Conservation (phyloP, 768 basidiomycete species). For the Dacryopinax primogenitus region DNA sequence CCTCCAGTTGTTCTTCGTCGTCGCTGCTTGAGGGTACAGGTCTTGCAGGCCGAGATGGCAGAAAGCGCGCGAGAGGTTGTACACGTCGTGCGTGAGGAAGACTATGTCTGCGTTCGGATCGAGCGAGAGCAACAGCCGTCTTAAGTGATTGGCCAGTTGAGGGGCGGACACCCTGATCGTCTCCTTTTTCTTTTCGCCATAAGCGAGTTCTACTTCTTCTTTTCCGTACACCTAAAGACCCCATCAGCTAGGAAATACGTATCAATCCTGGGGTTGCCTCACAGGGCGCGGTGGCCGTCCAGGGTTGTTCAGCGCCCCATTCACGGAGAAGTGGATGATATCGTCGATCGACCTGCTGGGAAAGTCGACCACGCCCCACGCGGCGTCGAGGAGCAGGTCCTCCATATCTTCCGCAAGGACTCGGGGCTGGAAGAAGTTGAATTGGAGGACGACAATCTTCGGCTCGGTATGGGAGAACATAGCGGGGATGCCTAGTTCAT, state of each 20-base stretch:
- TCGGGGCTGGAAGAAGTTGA: slow-evolving; percentile 1
- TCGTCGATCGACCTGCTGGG: neutral
- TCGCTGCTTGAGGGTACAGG: neutral
- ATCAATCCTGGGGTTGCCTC: no score
- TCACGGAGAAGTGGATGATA: neutral
- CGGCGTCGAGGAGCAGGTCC: neutral
- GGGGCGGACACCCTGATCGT: neutral
- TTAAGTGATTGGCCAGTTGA: neutral
- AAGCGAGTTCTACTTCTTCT: no score
- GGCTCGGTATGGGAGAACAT: neutral
- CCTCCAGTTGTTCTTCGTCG: neutral
- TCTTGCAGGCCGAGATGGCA: neutral
- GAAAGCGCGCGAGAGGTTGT: neutral
- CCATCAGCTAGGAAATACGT: no score
- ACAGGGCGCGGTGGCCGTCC: neutral
- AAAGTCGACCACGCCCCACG: neutral
- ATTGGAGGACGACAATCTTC: slow-evolving; percentile 1
- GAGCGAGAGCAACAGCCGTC: neutral
- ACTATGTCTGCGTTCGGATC: neutral
- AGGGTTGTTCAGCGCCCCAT: neutral
- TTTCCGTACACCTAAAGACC: no score
- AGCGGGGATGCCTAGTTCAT: neutral
- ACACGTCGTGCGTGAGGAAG: neutral
- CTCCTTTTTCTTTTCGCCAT: neutral
- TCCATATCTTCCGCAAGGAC: neutral